Evolutionary conservation across 2,329 filamentous ascomycete genomes (phyloP).

Genomic region (Scytalidium lignicola): DNA sequence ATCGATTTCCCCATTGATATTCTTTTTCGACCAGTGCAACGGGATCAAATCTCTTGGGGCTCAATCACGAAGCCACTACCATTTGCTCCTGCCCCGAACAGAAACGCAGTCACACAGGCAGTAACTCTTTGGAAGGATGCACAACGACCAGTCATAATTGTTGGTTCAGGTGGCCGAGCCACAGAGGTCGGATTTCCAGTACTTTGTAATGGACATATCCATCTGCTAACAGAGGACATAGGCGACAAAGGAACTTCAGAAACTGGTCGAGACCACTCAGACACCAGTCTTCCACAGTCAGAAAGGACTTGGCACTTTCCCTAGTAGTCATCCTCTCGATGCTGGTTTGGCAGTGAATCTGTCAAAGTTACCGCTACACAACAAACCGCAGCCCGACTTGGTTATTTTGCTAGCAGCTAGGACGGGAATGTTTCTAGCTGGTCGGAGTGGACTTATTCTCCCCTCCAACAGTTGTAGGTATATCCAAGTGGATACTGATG

Average conservation of each 20-base stretch:
- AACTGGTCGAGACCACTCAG: constrained; percentile 29
- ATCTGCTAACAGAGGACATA: no score
- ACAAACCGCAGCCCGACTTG: constrained; percentile 26
- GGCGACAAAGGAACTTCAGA: no score
- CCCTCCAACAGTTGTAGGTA: constrained; percentile 22
- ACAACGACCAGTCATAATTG: constrained; percentile 35
- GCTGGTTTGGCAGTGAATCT: constrained; percentile 31
- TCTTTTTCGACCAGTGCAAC: constrained; percentile 36
- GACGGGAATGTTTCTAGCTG: constrained; percentile 36
- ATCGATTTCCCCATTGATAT: constrained; percentile 35
- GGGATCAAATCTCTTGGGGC: constrained; percentile 28
- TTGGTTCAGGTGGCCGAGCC: constrained; percentile 30
- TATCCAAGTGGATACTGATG: constrained; percentile 38
- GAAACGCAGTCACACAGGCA: constrained; percentile 29
- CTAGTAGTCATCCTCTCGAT: constrained; percentile 28
- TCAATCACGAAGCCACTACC: constrained; percentile 31
- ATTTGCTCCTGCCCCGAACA: constrained; percentile 31
- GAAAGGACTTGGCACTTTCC: constrained; percentile 28
- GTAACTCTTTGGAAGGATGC: constrained; percentile 28
- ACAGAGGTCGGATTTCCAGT: no score
- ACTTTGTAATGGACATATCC: no score
- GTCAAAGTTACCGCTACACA: constrained; percentile 21
- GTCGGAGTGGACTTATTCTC: constrained; percentile 32
- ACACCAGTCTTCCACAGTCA: constrained; percentile 37
- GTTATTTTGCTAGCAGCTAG: constrained; percentile 36